phyloP scores from a whole-genome alignment of 208 protist species.

The Crithidia mellificae region DNA sequence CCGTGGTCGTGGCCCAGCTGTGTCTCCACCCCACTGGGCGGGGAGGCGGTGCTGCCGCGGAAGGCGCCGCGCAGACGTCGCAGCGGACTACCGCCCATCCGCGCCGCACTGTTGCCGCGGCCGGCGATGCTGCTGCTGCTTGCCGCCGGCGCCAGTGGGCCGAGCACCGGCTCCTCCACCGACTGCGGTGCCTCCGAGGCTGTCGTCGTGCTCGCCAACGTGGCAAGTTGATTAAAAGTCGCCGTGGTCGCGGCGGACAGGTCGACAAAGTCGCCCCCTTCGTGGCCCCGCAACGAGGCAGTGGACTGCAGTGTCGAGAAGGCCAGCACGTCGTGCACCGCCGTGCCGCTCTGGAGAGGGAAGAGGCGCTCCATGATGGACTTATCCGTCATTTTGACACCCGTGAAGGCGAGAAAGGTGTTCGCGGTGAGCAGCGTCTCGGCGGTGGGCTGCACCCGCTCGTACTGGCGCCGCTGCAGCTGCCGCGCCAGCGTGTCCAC shows the following conservation, averaged over 20 bases:
- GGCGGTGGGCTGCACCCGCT: conserved; percentile 16
- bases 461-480: conserved; percentile 27
- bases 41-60: neutral
- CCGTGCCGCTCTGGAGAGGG: conserved; percentile 21
- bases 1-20: conserved; percentile 1
- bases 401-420: conserved; percentile 29
- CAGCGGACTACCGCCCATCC: conserved; percentile 3
- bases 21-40: conserved; percentile 7
- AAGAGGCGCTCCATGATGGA: conserved; percentile 28
- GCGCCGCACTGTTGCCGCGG: neutral
- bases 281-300: conserved; percentile 11
- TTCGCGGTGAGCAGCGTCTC: conserved; percentile 27
- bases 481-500: conserved; percentile 34
- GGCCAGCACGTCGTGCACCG: conserved; percentile 16
- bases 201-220: conserved; percentile 13
- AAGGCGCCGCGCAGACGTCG: neutral
- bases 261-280: conserved; percentile 8
- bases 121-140: conserved; percentile 4
- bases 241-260: conserved; percentile 11
- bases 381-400: conserved; percentile 29
- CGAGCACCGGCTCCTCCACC: conserved; percentile 2
- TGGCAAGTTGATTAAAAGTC: conserved; percentile 12
- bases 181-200: conserved; percentile 5
- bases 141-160: neutral
- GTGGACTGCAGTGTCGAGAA: conserved; percentile 12